Percentiles rank a stretch among this genome's conserved stretches.
Evolutionary conservation across 441 rosid species (phyloP).

Genomic region (Syzygium syzygioides): DNA sequence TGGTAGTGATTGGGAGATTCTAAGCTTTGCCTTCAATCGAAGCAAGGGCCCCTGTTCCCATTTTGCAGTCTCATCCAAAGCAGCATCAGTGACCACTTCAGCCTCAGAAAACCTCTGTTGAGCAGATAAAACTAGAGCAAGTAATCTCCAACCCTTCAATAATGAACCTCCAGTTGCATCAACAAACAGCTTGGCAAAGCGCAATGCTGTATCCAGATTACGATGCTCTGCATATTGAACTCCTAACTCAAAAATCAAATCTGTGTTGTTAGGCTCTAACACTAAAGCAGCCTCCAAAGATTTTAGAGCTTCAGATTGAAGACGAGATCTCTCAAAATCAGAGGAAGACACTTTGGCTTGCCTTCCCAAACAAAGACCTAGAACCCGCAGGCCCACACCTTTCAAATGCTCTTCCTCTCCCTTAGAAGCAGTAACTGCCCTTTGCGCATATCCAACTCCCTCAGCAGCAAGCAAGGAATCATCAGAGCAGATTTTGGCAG

Average conservation of each 20-base stretch:
- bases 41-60: conserved; percentile 89
- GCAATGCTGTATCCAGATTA: conserved; percentile 61
- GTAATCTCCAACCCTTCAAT: conserved; percentile 86
- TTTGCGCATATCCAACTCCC: conserved; percentile 65
- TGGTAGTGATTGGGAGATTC: conserved; percentile 58
- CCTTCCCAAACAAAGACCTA: conserved; percentile 85
- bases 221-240: conserved; percentile 84
- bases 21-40: conserved; percentile 78
- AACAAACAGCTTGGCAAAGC: conserved; percentile 56
- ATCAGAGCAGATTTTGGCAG: conserved; percentile 77
- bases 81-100: conserved; percentile 83
- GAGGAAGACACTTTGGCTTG: conserved; percentile 70
- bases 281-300: conserved; percentile 61
- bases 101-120: conserved; percentile 85
- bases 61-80: conserved; percentile 84
- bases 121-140: conserved; percentile 75
- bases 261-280: conserved; percentile 62
- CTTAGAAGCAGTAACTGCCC: conserved; percentile 49
- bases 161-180: conserved; percentile 80
- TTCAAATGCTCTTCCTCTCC: conserved; percentile 66
- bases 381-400: conserved; percentile 59
- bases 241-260: conserved; percentile 75
- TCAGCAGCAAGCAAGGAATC: conserved; percentile 69
- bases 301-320: conserved; percentile 77
- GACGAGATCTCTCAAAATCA: conserved; percentile 73